Base-by-base conservation (phyloP, 2,329 filamentous ascomycete genomes). In the Pseudogymnoascus verrucosus region DNA sequence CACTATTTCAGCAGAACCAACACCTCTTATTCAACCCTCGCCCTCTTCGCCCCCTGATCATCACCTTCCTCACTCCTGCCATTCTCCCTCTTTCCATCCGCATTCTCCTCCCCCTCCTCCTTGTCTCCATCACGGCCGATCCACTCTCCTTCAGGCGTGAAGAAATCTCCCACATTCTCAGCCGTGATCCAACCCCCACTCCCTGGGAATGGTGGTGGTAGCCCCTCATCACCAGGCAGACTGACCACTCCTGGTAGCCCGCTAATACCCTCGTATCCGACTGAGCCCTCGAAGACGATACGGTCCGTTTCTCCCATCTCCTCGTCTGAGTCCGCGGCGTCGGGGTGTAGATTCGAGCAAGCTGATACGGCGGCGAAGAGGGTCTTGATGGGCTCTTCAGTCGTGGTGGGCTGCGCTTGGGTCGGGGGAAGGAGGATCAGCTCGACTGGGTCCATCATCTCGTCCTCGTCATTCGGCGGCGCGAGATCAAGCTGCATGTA, bases 151-250 rank as follows among this genome's bases (percentile, higher is more conserved):
- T 92, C 83, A 66, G 83, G 86, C 69, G 95, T 90, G 75, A 95
- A 90, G 72, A 86, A 96, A 69, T 96, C 84, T 67, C 89, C 81
- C 73, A 96, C 87, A 70, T 97, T 98, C 64, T 96, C 93, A 7
- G 90, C 89, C 14, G 93, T 98, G 72, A 98, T 92, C 90, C 90
- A 93, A 0, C 89, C 89, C 0, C 84, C 84, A 60, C 89, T 90
- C 1, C 89, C 89, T 0, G 89, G 88, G 74, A 89, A 84, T 0
- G 86, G 83, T 1, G 85, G 85, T n/a, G 86, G 86, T 23, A 88
- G 71, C 1, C 80, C 82, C 0, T 82, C 82, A 63, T 78, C 76
- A 5, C 69, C 69, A 11, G 75, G 74, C 14, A 82, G 82, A 40
- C 75, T 76, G 61, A 84, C 74, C 5, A 86, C 83, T 10, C 84